phyloP scores from a whole-genome alignment of 495 filamentous ascomycete genomes.

The Aspergillus affinis region DNA sequence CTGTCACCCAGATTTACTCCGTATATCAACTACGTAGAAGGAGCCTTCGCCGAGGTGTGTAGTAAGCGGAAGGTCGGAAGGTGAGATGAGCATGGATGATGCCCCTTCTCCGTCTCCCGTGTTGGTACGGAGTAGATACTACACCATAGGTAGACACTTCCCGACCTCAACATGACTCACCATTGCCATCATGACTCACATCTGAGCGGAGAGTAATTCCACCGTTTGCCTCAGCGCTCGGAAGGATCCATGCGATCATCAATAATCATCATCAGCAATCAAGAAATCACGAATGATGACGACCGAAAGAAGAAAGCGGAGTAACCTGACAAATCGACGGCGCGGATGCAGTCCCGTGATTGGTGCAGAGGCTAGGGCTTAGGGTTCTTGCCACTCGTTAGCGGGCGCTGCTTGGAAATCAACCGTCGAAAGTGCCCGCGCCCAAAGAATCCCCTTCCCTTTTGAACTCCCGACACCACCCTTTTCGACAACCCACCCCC shows the following conservation, averaged over 20 bases:
- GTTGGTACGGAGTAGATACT: too few relatives aligned
- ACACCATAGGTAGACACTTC: too few relatives aligned
- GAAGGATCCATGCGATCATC: not conserved
- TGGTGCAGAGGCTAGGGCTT: conserved; percentile 43
- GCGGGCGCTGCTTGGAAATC: conserved; percentile 51
- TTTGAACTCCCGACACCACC: conserved; percentile 39
- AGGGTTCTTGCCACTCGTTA: conserved; percentile 47
- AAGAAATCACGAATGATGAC: not conserved
- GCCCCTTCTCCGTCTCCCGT: too few relatives aligned
- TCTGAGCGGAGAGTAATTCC: not conserved
- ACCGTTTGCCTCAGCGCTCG: not conserved
- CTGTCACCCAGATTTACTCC: too few relatives aligned
- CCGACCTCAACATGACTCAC: not conserved
- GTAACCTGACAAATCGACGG: conserved; percentile 23
- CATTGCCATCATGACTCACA: not conserved
- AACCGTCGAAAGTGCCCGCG: conserved; percentile 39
- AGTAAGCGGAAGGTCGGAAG: too few relatives aligned
- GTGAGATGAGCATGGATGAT: too few relatives aligned
- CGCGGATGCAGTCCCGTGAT: conserved; percentile 20
- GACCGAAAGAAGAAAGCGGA: not conserved
- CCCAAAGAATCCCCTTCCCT: conserved; percentile 32
- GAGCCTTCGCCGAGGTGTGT: too few relatives aligned
- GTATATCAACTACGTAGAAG: too few relatives aligned
- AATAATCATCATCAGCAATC: not conserved
- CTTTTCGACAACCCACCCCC: conserved; percentile 37